Base-by-base conservation (phyloP, 441 rosid species). In the Brassica balearica region DNA sequence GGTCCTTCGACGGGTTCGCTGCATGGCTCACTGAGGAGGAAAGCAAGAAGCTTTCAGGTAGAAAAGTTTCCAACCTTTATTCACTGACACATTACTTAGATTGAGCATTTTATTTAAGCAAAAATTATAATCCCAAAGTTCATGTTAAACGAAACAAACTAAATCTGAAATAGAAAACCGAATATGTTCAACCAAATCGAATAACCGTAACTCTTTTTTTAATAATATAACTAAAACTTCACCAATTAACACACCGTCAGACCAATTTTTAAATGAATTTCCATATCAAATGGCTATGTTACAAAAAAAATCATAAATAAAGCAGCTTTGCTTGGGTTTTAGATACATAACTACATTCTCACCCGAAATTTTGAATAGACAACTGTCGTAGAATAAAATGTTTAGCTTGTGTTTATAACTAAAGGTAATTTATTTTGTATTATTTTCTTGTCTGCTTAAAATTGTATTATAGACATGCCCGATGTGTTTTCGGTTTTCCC, bases 11-110 rank as follows among this genome's bases (percentile, higher is more conserved):
- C n/a, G 77, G 77, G 17, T 73, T 65, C 36, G 51, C 71, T 12
- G 77, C 77, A 65, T 53, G 55, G 71, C 77, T 73, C 64, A 73
- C 77, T 34, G 77, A 51, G 22, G 64, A 65, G 36, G 77, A 73
- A 65, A 32, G 65, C 36, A 65, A 51, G 64, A 73, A n/a, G 69
- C 77, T 73, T 73, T 65, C 48, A 65, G 71, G 71, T 73, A 65
- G 10, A 65, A 20, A 61, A 59, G 0, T 4, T 41, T 1, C 27
- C 62, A 56, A 8, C 12, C 12, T 20, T 55, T 3, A 20, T 27
- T 20, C 29, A 20, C 27, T 15, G 12, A 9, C 62, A 20, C 6
- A 58, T 3, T 19, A 3, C 25, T 53, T 14, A 53, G 62, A 19
- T 23, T 19, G 25, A 56, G 12, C 62, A 56, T 58, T 58, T 58